These are phyloP conservation scores for Esteya vermicola DNA, from an alignment of 2,329 filamentous ascomycete species.

Conservation along the genomic window DNA sequence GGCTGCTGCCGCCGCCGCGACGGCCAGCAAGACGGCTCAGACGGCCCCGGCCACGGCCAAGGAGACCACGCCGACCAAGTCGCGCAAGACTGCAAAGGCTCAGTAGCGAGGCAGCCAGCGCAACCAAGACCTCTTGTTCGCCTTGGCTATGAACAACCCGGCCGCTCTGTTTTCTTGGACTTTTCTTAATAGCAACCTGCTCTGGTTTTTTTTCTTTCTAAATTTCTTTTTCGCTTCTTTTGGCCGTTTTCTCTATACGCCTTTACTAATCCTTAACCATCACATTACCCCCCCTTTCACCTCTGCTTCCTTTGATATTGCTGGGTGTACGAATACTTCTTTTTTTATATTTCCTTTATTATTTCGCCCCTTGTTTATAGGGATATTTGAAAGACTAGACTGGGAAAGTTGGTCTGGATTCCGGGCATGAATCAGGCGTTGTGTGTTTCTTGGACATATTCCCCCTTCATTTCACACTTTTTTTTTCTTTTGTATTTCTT, in stretches of 20 bases:
- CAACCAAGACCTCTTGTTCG: background rate
- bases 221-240: too few species aligned
- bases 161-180: too few species aligned
- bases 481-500: background rate
- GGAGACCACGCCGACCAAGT: background rate
- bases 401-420: background rate
- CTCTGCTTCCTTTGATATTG: too few species aligned
- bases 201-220: too few species aligned
- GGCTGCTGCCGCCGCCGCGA: background rate
- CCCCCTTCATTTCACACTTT: background rate
- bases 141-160: too few species aligned
- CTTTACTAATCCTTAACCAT: too few species aligned
- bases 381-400: background rate
- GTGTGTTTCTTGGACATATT: background rate
- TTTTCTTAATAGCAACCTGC: too few species aligned
- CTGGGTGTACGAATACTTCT: too few species aligned
- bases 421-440: constrained; percentile 1
- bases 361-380: background rate
- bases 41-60: background rate
- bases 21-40: too few species aligned
- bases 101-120: background rate
- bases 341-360: too few species aligned
- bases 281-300: too few species aligned
- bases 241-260: too few species aligned
- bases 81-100: background rate